Conservation (phyloP, 345 rosid species). For the Physaria fendleri region DNA sequence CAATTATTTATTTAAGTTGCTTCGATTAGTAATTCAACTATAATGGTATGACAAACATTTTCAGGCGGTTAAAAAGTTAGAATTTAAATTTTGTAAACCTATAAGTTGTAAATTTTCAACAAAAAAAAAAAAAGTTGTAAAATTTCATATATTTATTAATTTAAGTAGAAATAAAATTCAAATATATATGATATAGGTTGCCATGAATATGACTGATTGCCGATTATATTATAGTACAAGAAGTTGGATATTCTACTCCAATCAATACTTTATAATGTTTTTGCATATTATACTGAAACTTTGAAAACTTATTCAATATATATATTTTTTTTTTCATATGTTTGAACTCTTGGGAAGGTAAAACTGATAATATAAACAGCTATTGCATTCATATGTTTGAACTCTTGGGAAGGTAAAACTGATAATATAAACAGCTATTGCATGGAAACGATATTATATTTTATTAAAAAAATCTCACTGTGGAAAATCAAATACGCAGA, state of each 20-base stretch:
- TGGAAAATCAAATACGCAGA: constrained; percentile 12
- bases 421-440: constrained; percentile 31
- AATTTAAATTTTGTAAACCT: not conserved
- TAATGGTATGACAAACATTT: not conserved
- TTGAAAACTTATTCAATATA: not conserved
- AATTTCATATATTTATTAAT: not conserved
- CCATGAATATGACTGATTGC: constrained; percentile 18
- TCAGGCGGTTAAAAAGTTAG: not conserved
- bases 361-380: too few species aligned
- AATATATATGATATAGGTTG: constrained; percentile 13
- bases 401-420: not conserved
- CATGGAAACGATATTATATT: constrained; percentile 21
- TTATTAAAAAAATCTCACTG: not conserved
- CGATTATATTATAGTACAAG: not conserved
- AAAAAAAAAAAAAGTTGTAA: not conserved
- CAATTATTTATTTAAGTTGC: not conserved
- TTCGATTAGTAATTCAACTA: not conserved
- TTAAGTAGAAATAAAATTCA: not conserved
- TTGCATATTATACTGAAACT: not conserved
- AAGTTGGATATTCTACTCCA: constrained; percentile 17
- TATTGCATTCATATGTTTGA: not conserved
- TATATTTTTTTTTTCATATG: not conserved
- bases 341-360: constrained; percentile 1
- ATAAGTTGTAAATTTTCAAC: not conserved
- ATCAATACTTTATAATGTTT: not conserved